A percentile compares a stretch with the other conserved stretches of the same genome.
phyloP scores from a whole-genome alignment of 306 rosid genomes.

The Casuarina glauca region DNA sequence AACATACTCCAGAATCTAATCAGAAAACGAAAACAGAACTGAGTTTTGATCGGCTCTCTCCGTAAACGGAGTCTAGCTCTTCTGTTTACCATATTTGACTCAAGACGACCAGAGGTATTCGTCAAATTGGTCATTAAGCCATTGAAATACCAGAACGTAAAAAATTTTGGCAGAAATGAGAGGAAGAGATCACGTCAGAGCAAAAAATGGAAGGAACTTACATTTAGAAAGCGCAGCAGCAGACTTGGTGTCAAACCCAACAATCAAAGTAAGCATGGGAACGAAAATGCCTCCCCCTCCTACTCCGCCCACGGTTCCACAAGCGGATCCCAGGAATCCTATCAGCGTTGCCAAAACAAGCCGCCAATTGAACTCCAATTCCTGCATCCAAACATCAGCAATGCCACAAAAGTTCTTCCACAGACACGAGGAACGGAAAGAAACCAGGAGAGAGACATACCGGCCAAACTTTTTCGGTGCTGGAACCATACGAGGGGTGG shows the following conservation, averaged over 20 bases:
- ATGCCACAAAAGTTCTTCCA: background rate
- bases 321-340: conserved; percentile 88
- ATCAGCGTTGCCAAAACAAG: conserved; percentile 69
- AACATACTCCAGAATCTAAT: too few relatives aligned
- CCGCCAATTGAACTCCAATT: conserved; percentile 67
- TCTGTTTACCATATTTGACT: background rate
- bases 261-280: conserved; percentile 85
- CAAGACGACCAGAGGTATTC: too few relatives aligned
- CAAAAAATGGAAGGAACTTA: conserved; percentile 18
- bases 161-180: background rate
- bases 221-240: conserved; percentile 98
- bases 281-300: conserved; percentile 98
- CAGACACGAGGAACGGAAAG: background rate
- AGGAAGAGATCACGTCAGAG: background rate
- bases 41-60: background rate
- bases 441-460: conserved; percentile 35
- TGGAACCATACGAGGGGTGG: conserved; percentile 12
- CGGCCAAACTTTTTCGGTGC: conserved; percentile 59
- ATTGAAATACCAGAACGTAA: background rate
- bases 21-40: background rate
- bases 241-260: conserved; percentile 89
- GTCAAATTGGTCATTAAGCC: background rate
- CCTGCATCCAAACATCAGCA: conserved; percentile 35
- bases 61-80: background rate
- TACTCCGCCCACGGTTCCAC: conserved; percentile 94